Base-by-base conservation (phyloP, 2,329 filamentous ascomycete genomes). In the Fusarium irregulare region DNA sequence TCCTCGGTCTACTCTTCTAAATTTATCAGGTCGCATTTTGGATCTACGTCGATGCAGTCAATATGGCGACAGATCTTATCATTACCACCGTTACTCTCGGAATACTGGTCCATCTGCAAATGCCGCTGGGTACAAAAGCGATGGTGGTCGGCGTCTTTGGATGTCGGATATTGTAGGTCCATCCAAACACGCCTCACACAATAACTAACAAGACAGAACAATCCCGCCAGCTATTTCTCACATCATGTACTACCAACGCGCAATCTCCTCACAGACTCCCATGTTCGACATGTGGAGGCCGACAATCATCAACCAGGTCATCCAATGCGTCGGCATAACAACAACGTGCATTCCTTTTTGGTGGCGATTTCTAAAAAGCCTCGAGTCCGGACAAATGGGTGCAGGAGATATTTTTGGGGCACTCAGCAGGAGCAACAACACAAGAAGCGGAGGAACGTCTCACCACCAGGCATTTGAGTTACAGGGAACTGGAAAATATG, bases 231-330 rank as follows among this genome's bases (percentile, higher is more conserved):
- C 45, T 2, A 42, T 64, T 28, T 64, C 16, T 21, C 61, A 64
- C 40, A 59, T 64, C 10, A 10, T 49, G 7, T 64, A 58, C 30
- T 58, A 58, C 21, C 48, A 25, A 1, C 30, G 32, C 10, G 45
- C 61, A 1, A 2, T 64, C 10, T 34, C 57, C 13, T 64, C 61
- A 11, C 5, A 40, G 9, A 46, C 7, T 0, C 50, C 45, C 0
- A 64, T 59, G 8, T 64, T 64, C 8, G 46, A 56, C 14, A 64
- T 64, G 60, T 64, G 60, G 61, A 64, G 14, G 21, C 27, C 60
- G 20, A 46, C 37, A 9, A 11, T 64, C 4, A 64, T 64, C 14
- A 32, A 64, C 7, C 60, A 64, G 21, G 59, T 64, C 0, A 49
- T 47, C 12, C 60, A 64, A 9, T 64, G 59, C 12, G 20, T 64